Evolutionary conservation across 164 flowering plant species (phyloP), one percentile per base, ranked within the genome.

Genomic region (Brasenia schreberi): DNA sequence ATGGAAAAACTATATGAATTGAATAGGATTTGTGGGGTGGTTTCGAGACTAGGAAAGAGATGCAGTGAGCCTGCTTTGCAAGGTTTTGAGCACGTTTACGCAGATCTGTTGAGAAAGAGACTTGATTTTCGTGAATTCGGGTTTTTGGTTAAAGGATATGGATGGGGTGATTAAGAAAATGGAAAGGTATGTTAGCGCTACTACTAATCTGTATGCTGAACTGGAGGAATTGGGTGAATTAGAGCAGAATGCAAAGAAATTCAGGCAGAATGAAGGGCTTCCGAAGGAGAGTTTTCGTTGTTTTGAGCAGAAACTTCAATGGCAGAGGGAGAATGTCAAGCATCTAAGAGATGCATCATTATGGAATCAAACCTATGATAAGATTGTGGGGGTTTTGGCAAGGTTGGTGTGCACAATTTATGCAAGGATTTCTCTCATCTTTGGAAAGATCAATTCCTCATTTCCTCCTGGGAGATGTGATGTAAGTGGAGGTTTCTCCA

Each of bases 81-180:
- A 45, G 98, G 99, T 17, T 95, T 95, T 70, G 89, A 92, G 78
- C 98, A 95, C 67, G 96, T 95, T 9, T 95, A 85, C 70, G 82
- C 79, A 9, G 99, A 95, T 78, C 71, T 95, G 5, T 61, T 81
- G 61, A 74, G 73, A 62, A 94, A 96, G 27, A 80, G 66, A 52
- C 88, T 95, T 65, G 86, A 85, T 67, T 89, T 90, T n/a, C 78
- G 66, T 76, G 90, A 81, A 27, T 77, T 95, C 66, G 96, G 97
- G 62, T 88, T 92, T 73, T 74, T 95, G 76, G 97, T 92, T 19
- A 95, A 95, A 87, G 82, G 92, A 95, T 74, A 92, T 95, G 97
- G 98, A 92, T 18, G 85, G 82, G 16, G 90, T 87, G 94, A 77
- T 88, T 73, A 80, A 78, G 83, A 90, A 83, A 79, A 84, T 95